A percentile compares a stretch with the other conserved stretches of the same genome.
Evolutionary conservation across 495 filamentous ascomycete genomes (phyloP).

Genomic region (Penicillium taxi): DNA sequence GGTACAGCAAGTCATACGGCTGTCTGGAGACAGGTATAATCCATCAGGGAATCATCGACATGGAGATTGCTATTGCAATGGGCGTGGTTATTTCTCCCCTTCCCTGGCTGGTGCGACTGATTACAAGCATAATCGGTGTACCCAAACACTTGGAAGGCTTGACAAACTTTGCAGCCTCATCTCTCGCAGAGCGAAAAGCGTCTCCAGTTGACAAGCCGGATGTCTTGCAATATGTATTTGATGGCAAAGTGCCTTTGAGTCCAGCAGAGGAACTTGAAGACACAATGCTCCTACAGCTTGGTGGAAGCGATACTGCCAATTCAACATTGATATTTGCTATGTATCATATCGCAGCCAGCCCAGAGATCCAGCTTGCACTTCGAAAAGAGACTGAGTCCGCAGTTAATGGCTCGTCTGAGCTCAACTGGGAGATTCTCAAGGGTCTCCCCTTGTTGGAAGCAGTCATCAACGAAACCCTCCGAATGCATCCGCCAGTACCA

Average conservation of each 20-base stretch:
- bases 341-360: constrained; percentile 2
- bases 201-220: neutral
- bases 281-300: constrained; percentile 4
- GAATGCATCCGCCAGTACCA: constrained; percentile 20
- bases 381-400: neutral
- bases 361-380: neutral
- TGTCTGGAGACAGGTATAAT: constrained; percentile 1
- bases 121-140: neutral
- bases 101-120: constrained; percentile 3
- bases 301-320: constrained; percentile 1
- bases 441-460: constrained; percentile 10
- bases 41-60: constrained; percentile 2
- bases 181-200: constrained; percentile 1
- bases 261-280: constrained; percentile 2
- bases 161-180: neutral
- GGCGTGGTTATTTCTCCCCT: neutral
- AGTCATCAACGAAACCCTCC: constrained; percentile 35
- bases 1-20: constrained; percentile 5
- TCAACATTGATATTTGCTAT: constrained; percentile 1
- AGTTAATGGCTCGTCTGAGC: neutral
- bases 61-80: neutral
- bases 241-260: constrained; percentile 1
- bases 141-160: constrained; percentile 1
- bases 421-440: neutral
- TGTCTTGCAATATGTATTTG: neutral